These are phyloP conservation scores for Skeletonema costatum DNA, from an alignment of 108 stramenopile species.

Conservation along the genomic window DNA sequence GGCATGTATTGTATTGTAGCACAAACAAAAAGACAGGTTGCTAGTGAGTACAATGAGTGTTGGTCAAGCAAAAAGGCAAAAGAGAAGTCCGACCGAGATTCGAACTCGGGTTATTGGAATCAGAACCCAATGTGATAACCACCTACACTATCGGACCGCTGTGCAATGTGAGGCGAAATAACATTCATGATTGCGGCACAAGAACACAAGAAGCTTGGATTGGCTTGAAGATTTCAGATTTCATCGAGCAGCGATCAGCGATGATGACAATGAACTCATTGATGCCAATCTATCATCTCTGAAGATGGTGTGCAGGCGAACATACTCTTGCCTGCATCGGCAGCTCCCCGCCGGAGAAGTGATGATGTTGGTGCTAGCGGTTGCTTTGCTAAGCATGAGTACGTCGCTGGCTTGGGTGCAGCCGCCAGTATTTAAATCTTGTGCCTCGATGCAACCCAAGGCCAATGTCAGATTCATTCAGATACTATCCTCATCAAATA, in stretches of 20 bases:
- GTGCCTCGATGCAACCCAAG: not conserved
- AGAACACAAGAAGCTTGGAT: too few species aligned
- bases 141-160: slow-evolving; percentile 75
- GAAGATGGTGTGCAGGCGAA: not conserved
- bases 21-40: too few species aligned
- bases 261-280: too few species aligned
- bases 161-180: not conserved
- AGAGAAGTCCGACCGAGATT: slow-evolving; percentile 62
- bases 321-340: not conserved
- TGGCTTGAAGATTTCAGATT: too few species aligned
- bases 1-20: too few species aligned
- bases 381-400: not conserved
- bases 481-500: not conserved
- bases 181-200: too few species aligned
- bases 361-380: not conserved
- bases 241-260: too few species aligned
- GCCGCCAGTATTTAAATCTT: not conserved
- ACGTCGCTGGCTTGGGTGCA: not conserved
- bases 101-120: slow-evolving; percentile 78
- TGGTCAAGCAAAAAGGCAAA: not conserved
- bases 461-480: not conserved
- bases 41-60: too few species aligned
- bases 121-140: slow-evolving; percentile 84
- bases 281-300: not conserved
- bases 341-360: not conserved